phyloP scores from a whole-genome alignment of 2,329 filamentous ascomycete species.

The Cryphonectria nitschkei region DNA sequence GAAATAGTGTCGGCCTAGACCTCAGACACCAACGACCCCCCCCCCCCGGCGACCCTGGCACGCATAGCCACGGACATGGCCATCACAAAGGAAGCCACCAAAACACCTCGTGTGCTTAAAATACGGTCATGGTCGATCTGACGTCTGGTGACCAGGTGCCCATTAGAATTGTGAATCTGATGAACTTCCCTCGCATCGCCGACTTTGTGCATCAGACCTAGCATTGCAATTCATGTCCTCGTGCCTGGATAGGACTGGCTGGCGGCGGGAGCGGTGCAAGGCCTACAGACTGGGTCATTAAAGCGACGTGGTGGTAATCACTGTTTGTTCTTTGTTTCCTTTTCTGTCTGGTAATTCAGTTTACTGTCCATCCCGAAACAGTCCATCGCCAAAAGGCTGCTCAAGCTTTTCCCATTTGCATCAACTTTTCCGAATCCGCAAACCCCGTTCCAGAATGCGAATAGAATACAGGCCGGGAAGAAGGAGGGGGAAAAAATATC shows the following conservation, averaged over 20 bases:
- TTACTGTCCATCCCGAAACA: constrained; percentile 32
- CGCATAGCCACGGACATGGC: neutral
- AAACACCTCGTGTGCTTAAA: neutral
- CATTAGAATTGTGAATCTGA: neutral
- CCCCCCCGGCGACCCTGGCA: neutral
- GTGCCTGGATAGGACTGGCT: neutral
- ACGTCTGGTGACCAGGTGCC: neutral
- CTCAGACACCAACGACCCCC: constrained; percentile 1
- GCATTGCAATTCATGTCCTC: neutral
- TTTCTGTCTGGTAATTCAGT: constrained; percentile 28
- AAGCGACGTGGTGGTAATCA: neutral
- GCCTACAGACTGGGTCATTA: neutral
- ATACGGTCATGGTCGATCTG: neutral
- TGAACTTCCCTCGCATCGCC: neutral
- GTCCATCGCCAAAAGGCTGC: constrained; percentile 19
- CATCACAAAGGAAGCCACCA: neutral
- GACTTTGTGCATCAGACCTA: neutral
- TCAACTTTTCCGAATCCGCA: constrained; percentile 30
- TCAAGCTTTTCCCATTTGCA: constrained; percentile 20
- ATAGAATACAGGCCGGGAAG: constrained; percentile 41
- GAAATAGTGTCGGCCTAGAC: constrained; percentile 13
- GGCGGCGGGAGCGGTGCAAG: neutral
- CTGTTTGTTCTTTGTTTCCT: neutral
- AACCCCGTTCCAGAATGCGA: constrained; percentile 36
- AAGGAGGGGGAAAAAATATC: constrained; percentile 39